phyloP scores from a whole-genome alignment of 2,329 filamentous ascomycete species.

The Xylaria sp. region DNA sequence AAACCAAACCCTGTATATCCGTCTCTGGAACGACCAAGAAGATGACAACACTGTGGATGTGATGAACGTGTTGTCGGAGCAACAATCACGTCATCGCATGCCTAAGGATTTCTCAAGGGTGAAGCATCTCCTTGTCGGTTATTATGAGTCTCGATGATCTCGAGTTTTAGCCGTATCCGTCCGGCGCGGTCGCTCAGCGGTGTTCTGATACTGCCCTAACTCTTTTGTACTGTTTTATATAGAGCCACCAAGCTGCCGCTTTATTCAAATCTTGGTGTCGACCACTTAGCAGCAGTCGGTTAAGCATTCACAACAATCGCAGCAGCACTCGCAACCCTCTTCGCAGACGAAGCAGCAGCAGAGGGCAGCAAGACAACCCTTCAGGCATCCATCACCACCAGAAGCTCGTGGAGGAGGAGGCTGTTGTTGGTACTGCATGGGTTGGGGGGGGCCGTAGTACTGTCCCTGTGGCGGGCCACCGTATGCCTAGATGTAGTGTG shows the following conservation, averaged over 20 bases:
- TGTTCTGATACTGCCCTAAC: background rate
- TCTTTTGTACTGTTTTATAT: background rate
- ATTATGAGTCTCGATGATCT: constrained; percentile 5
- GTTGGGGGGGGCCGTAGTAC: constrained; percentile 55
- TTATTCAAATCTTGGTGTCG: background rate
- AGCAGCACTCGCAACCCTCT: constrained; percentile 62
- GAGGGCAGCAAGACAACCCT: constrained; percentile 59
- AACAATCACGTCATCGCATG: background rate
- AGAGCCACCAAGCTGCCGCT: background rate
- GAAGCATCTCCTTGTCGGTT: constrained; percentile 2
- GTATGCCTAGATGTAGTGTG: constrained; percentile 50
- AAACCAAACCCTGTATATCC: constrained; percentile 28
- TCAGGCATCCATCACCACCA: constrained; percentile 55
- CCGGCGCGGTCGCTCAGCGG: background rate
- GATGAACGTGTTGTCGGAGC: constrained; percentile 5
- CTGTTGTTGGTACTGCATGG: constrained; percentile 60
- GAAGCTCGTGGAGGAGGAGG: constrained; percentile 51
- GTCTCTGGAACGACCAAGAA: constrained; percentile 19
- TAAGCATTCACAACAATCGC: constrained; percentile 59
- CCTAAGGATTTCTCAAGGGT: background rate
- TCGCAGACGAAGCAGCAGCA: constrained; percentile 65
- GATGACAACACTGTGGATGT: background rate
- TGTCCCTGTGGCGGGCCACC: constrained; percentile 53
- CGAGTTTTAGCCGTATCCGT: constrained; percentile 1
- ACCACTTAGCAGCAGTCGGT: constrained; percentile 50